Base-by-base conservation (phyloP, 139 green algal genomes). In the Chlorella sp. region DNA sequence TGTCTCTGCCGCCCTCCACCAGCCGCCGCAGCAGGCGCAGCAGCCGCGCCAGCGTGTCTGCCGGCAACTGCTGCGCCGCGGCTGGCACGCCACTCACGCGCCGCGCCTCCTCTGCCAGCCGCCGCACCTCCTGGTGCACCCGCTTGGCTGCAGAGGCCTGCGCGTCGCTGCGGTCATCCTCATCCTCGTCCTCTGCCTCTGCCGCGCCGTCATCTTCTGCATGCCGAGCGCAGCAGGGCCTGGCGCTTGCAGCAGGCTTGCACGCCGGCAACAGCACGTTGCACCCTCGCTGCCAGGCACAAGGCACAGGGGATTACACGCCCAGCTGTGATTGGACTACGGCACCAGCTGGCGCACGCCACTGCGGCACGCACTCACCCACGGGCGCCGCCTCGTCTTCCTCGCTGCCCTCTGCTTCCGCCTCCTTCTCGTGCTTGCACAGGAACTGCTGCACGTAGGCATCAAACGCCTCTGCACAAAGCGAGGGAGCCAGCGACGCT, bases 41-140 rank as follows among this genome's bases (percentile, higher is more conserved):
- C 59, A 68, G 58, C 36, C 76, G 53, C 48, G 81, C 72, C 78
- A 84, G 61, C 2, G 9, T n/a, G 5, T 73, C 64, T 29, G 60
- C 23, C n/a, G 69, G 51, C 53, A 75, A 17, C 51, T 41, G 63
- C 63, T 27, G 40, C 41, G 19, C 11, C 69, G 69, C 53, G 69
- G 38, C 27, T 42, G 36, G 69, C 73, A 79, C 12, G n/a, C n/a
- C n/a, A n/a, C n/a, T n/a, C n/a, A 79, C 51, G 29, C 61, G 61
- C 61, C 64, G 23, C 41, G 73, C 63, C 31, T 79, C 73, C 23
- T 73, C 45, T 23, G 25, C 43, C 29, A 79, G 61, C 58, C 66
- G 53, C 29, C 73, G 73, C 53, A 64, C 53, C 8, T 73, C 73
- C 0, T 31, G 53, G 53, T 74, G 73, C 73, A 79, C 41, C 19